Evolutionary conservation across 2,329 filamentous ascomycete species (phyloP).

Genomic region (Ascochyta clinopodiicola): DNA sequence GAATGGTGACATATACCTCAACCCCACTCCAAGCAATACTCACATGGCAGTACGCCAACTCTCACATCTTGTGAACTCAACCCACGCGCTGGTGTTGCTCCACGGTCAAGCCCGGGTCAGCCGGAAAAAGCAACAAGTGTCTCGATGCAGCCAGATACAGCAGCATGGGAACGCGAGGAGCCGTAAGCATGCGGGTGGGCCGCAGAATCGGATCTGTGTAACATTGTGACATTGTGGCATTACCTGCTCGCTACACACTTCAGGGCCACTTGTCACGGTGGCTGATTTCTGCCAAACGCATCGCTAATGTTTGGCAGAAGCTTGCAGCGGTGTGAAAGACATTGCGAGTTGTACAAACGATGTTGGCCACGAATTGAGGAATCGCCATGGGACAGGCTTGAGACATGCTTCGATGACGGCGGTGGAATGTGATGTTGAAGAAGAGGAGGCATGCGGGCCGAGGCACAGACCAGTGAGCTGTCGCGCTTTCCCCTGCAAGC

Average conservation of each 20-base stretch:
- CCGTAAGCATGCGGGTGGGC: conserved; percentile 20
- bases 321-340: conserved; percentile 5
- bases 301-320: not conserved
- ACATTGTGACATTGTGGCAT: conserved; percentile 20
- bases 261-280: conserved; percentile 6
- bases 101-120: conserved; percentile 13
- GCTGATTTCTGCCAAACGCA: conserved; percentile 5
- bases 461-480: conserved; percentile 1
- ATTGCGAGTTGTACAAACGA: conserved; percentile 1
- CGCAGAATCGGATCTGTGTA: conserved; percentile 22
- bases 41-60: conserved; percentile 7
- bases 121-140: conserved; percentile 10
- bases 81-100: conserved; percentile 8
- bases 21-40: conserved; percentile 8
- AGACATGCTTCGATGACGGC: conserved; percentile 3
- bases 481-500: not conserved
- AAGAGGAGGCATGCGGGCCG: conserved; percentile 6
- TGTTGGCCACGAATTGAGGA: not conserved
- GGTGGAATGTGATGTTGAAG: conserved; percentile 10
- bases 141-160: conserved; percentile 15
- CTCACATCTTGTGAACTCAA: not conserved
- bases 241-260: conserved; percentile 2
- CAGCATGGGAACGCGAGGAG: conserved; percentile 15
- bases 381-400: not conserved
- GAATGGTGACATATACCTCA: conserved; percentile 8